Base-by-base conservation (phyloP, 2,329 filamentous ascomycete species). In the Scedosporium aurantiacum region DNA sequence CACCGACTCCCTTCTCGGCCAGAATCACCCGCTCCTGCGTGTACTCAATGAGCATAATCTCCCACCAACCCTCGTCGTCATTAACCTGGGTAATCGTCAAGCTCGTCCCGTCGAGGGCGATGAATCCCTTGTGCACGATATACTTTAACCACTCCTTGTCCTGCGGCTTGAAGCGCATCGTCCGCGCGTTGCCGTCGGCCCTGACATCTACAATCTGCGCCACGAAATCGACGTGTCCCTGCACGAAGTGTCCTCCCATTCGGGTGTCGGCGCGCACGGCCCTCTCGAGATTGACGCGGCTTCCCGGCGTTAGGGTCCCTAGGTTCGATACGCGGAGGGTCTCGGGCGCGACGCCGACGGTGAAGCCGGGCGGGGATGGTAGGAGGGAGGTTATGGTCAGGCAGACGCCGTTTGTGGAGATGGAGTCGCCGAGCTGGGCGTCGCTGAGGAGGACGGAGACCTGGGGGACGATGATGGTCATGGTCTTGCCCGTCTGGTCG, bases 161-260 rank as follows among this genome's bases (percentile, higher is more conserved):
- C 63, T 80, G 79, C 4, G 93, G 92, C 72, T 82, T 78, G 73
- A 99, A 86, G 43, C 93, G 84, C 73, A 97, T 89, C 1, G 90
- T 95, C 64, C 96, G 74, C 5, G 94, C 90, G 75, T 97, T 96
- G 62, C 93, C 91, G 74, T 99, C 94, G 2, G 87, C 85, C 18
- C 82, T 86, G 41, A 89, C 82, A 52, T 83, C 82, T 45, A 87
- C 71, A 63, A 99, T 89, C 52, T 82, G 83, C 0, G 93, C 94
- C 45, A 88, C 85, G 10, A 91, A 93, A 74, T 99, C 95, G 63
- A 99, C 93, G 74, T 99, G 94, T 47, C 94, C 94, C 76, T 99
- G 95, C 37, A 97, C 93, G 69, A 97, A 96, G 76, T 99, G 94
- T 0, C 94, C 94, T 56, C 95, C 94, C 91, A 99, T 97, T 61